A percentile compares a stretch with the other conserved stretches of the same genome.
phyloP scores from a whole-genome alignment of 1,284 basidiomycete species.

The Cerrena zonata region DNA sequence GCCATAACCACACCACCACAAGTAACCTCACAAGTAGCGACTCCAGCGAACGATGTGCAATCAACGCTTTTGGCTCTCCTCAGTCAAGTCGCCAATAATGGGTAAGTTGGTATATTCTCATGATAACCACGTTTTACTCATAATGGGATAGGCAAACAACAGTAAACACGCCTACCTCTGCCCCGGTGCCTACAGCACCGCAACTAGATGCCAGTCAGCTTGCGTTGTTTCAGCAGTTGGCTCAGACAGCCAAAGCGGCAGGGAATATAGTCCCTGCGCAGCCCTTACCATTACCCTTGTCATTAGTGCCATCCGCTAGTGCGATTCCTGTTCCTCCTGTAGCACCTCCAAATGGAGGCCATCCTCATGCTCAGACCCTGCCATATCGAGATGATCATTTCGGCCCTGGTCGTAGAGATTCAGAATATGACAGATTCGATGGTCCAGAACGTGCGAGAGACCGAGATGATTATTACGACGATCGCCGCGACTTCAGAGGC shows the following conservation, averaged over 20 bases:
- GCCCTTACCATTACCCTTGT: slow-evolving; percentile 25
- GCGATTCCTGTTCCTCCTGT: slow-evolving; percentile 27
- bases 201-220: slow-evolving; percentile 53
- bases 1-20: slow-evolving; percentile 23
- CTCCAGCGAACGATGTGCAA: slow-evolving; percentile 41
- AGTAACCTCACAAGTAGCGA: slow-evolving; percentile 19
- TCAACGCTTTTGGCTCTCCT: slow-evolving; percentile 63
- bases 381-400: slow-evolving; percentile 41
- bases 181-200: slow-evolving; percentile 29
- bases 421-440: slow-evolving; percentile 41
- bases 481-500: slow-evolving; percentile 39
- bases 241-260: slow-evolving; percentile 52
- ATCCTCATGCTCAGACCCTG: no score
- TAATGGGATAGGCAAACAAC: slow-evolving; percentile 50
- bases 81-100: slow-evolving; percentile 47
- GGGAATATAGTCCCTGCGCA: slow-evolving; percentile 31
- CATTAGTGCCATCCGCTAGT: slow-evolving; percentile 29
- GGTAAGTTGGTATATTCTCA: slow-evolving; percentile 17
- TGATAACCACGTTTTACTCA: slow-evolving; percentile 10
- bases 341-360: slow-evolving; percentile 26
- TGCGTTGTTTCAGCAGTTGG: slow-evolving; percentile 66
- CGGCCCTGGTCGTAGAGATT: slow-evolving; percentile 37
- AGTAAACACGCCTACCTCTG: slow-evolving; percentile 41
- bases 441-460: slow-evolving; percentile 45
- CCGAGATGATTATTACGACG: slow-evolving; percentile 34